Evolutionary conservation across 306 rosid genomes (phyloP).

Genomic region (Erythrophleum fordii): DNA sequence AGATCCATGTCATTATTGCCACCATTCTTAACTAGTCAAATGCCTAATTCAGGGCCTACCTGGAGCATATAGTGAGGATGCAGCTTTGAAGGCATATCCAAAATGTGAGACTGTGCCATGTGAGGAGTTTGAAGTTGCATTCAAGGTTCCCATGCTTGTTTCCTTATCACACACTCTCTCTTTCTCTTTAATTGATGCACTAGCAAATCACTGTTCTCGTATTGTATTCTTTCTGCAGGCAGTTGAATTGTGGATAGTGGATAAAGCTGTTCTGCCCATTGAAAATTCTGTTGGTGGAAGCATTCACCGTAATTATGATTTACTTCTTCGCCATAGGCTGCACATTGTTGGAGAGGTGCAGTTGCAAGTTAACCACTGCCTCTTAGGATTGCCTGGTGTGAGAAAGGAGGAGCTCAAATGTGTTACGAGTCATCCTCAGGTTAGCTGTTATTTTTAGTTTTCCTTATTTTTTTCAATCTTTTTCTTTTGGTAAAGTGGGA

Average conservation of each 20-base stretch:
- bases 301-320: conserved; percentile 76
- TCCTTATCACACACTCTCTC: background rate
- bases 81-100: conserved; percentile 76
- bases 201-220: conserved; percentile 26
- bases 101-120: conserved; percentile 79
- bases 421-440: conserved; percentile 79
- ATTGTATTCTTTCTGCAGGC: conserved; percentile 49
- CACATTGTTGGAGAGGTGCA: conserved; percentile 78
- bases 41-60: conserved; percentile 60
- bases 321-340: conserved; percentile 70
- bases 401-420: conserved; percentile 56
- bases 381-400: conserved; percentile 63
- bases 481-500: background rate
- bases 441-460: conserved; percentile 36
- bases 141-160: conserved; percentile 54
- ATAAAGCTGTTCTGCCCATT: conserved; percentile 82
- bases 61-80: conserved; percentile 76
- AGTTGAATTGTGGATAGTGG: conserved; percentile 78
- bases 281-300: conserved; percentile 78
- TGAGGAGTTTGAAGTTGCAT: conserved; percentile 63
- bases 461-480: background rate
- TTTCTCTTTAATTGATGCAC: background rate
- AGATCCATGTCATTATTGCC: conserved; percentile 27
- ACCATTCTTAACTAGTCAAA: conserved; percentile 29
- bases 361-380: conserved; percentile 65